Conservation (phyloP, 805 yeast species). For the Metschnikowia corniflorae region DNA sequence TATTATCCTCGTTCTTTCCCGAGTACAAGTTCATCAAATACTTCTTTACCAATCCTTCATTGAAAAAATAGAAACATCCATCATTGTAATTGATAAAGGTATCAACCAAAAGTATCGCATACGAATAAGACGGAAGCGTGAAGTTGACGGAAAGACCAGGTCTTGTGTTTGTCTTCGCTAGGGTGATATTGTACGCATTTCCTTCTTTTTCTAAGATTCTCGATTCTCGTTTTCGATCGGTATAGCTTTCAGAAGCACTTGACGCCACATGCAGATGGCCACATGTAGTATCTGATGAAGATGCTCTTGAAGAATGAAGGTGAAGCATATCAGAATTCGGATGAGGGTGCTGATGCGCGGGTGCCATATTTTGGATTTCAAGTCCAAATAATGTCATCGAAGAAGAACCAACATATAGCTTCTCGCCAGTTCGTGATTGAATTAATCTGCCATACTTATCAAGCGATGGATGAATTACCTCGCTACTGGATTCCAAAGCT, state of each 20-base stretch:
- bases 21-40: constrained; percentile 62
- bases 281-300: constrained; percentile 13
- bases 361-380: constrained; percentile 66
- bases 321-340: constrained; percentile 17
- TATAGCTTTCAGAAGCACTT: too few relatives aligned
- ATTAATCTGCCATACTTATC: constrained; percentile 70
- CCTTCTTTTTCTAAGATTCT: constrained; percentile 68
- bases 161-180: constrained; percentile 64
- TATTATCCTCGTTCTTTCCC: constrained; percentile 40
- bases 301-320: constrained; percentile 14
- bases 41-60: constrained; percentile 73
- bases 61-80: constrained; percentile 81
- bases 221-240: constrained; percentile 43
- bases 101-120: constrained; percentile 71
- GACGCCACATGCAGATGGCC: constrained; percentile 13
- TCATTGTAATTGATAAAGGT: constrained; percentile 76
- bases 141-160: constrained; percentile 69
- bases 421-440: constrained; percentile 72
- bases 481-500: constrained; percentile 21
- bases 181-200: constrained; percentile 66
- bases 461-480: constrained; percentile 66
- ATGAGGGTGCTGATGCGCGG: too few relatives aligned
- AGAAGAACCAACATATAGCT: constrained; percentile 74
- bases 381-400: constrained; percentile 80
- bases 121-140: constrained; percentile 70